Evolutionary conservation across 2,329 filamentous ascomycete species (phyloP).

Genomic region (Pyrenochaeta sp.): DNA sequence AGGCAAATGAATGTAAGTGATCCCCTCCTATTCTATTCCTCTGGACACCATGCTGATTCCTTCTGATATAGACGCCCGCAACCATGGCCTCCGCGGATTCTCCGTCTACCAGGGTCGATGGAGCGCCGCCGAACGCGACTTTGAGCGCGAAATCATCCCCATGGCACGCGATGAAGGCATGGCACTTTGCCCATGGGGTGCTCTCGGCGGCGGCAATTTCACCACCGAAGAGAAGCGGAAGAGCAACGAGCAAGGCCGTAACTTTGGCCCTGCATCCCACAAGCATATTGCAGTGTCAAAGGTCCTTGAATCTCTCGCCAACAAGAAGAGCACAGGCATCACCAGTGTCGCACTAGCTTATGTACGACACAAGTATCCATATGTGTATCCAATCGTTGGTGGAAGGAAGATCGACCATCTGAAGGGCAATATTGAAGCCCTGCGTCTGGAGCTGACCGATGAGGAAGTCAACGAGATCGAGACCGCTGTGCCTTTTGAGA

Average conservation of each 20-base stretch:
- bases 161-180: constrained; percentile 71
- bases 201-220: constrained; percentile 60
- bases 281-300: constrained; percentile 62
- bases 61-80: constrained; percentile 64
- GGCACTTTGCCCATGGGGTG: constrained; percentile 65
- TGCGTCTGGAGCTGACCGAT: constrained; percentile 59
- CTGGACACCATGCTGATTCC: not conserved
- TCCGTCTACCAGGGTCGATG: constrained; percentile 73
- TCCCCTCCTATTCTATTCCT: not conserved
- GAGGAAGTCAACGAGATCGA: constrained; percentile 66
- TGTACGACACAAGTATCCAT: constrained; percentile 73
- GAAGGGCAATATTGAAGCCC: constrained; percentile 67
- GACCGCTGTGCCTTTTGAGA: constrained; percentile 58
- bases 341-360: constrained; percentile 74
- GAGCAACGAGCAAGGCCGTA: constrained; percentile 46
- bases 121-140: constrained; percentile 68
- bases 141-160: constrained; percentile 74
- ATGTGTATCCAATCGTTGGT: constrained; percentile 79
- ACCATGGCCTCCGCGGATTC: constrained; percentile 75
- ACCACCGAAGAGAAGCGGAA: constrained; percentile 44
- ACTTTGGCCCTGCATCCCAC: constrained; percentile 53
- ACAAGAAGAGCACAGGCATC: constrained; percentile 64
- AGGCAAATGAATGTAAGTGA: constrained; percentile 55
- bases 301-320: constrained; percentile 68
- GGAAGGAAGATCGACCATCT: constrained; percentile 77